Conservation (phyloP, 305 asterid genomes). For the Solanum aculeatissimum region DNA sequence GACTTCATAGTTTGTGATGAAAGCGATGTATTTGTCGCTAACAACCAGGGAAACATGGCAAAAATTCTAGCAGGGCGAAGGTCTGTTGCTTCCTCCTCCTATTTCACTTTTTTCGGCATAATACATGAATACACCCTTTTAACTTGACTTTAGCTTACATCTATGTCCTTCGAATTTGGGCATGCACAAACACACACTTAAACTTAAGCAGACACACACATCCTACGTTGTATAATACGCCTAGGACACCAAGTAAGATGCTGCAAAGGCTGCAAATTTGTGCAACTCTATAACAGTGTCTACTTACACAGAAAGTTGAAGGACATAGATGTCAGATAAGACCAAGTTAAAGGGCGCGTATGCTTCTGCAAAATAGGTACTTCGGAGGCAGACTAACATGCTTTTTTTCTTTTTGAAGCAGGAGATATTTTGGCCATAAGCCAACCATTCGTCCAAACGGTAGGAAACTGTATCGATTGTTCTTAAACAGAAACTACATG, state of each 20-base stretch:
- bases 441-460: constrained; percentile 90
- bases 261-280: not conserved
- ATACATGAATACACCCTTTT: not conserved
- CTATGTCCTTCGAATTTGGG: not conserved
- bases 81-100: constrained; percentile 14
- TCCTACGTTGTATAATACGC: not conserved
- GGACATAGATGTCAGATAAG: not conserved
- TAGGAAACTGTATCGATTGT: constrained; percentile 53
- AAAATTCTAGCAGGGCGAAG: constrained; percentile 94
- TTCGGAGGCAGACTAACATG: not conserved
- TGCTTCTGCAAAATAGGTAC: not conserved
- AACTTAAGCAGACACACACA: no score
- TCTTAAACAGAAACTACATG: constrained; percentile 49
- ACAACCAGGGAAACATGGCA: constrained; percentile 98
- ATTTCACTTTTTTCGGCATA: not conserved
- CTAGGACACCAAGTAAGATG: not conserved
- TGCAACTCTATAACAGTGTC: not conserved
- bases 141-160: not conserved
- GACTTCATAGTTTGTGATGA: constrained; percentile 94
- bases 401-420: constrained; percentile 17
- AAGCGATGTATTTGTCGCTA: constrained; percentile 92
- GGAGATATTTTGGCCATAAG: constrained; percentile 97
- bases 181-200: not conserved
- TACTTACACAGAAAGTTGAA: not conserved
- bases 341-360: not conserved